Evolutionary conservation across 352 stramenopile species (phyloP).

Genomic region (Phytophthora colocasiae): DNA sequence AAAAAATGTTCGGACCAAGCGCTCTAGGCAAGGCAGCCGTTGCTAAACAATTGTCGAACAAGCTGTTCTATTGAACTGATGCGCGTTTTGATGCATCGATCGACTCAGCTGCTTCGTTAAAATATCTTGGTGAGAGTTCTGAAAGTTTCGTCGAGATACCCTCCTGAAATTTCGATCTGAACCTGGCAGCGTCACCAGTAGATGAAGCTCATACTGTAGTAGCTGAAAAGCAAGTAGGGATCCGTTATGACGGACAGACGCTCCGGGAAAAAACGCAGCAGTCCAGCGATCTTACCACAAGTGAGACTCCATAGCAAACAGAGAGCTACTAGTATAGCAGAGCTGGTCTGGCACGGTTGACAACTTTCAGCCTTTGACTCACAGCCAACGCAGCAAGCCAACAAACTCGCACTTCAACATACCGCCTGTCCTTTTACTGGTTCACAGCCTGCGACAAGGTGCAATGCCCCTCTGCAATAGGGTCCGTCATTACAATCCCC

Average conservation of each 20-base stretch:
- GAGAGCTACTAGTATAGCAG: background rate
- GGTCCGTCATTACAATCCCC: background rate
- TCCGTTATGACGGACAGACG: background rate
- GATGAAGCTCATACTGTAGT: too few species aligned
- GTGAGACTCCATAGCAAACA: background rate
- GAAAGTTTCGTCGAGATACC: background rate
- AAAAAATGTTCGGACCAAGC: conserved; percentile 2
- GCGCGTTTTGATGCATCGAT: too few species aligned
- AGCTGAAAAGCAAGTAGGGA: background rate
- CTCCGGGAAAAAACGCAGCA: background rate
- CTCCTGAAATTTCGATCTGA: background rate
- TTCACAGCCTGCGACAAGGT: conserved; percentile 4
- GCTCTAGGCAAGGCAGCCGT: too few species aligned
- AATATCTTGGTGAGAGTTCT: conserved; percentile 4
- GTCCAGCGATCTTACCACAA: background rate
- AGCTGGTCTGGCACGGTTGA: background rate
- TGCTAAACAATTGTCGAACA: too few species aligned
- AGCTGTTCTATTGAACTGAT: too few species aligned
- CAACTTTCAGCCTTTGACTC: too few species aligned
- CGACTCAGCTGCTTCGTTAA: conserved; percentile 3
- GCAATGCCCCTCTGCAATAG: too few species aligned
- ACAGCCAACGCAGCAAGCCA: too few species aligned
- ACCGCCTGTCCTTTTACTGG: conserved; percentile 16
- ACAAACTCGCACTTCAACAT: conserved; percentile 14
- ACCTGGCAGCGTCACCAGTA: conserved; percentile 2